These are phyloP conservation scores for Aspergillus ellipticus DNA, from an alignment of 495 filamentous ascomycete species.

Conservation along the genomic window DNA sequence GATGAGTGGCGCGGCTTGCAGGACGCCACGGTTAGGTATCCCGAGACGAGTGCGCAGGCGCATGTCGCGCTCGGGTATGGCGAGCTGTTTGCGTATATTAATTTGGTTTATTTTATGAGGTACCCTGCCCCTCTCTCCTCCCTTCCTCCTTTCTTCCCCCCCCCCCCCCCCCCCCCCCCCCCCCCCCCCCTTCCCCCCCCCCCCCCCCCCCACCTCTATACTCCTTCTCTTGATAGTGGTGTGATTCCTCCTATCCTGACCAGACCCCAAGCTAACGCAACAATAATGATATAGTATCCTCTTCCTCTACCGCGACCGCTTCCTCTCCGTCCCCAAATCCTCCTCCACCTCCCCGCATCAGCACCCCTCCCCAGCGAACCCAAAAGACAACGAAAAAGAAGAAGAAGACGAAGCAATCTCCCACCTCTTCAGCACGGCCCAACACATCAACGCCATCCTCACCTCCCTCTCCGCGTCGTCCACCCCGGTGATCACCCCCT, in stretches of 20 bases:
- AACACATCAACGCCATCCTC: slow-evolving; percentile 35
- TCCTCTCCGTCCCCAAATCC: slow-evolving; percentile 33
- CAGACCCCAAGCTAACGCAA: too few relatives aligned
- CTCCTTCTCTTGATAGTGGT: too few relatives aligned
- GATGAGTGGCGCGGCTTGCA: slow-evolving; percentile 43
- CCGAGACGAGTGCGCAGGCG: slow-evolving; percentile 35
- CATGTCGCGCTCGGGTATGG: slow-evolving; percentile 43
- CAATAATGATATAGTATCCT: slow-evolving; percentile 37
- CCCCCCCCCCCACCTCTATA: too few relatives aligned
- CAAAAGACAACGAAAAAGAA: too few relatives aligned
- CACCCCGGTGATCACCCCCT: slow-evolving; percentile 40
- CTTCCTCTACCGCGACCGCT: slow-evolving; percentile 41
- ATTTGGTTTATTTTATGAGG: slow-evolving; percentile 45
- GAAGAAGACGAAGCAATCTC: slow-evolving; percentile 27
- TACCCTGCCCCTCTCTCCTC: slow-evolving; percentile 7
- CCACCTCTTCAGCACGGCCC: slow-evolving; percentile 36
- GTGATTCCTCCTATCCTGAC: too few relatives aligned
- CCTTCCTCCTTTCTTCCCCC: not conserved
- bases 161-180: not conserved
- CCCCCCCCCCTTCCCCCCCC: too few relatives aligned
- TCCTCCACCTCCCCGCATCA: slow-evolving; percentile 24
- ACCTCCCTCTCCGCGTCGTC: slow-evolving; percentile 34
- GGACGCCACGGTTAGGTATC: slow-evolving; percentile 37
- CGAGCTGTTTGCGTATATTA: slow-evolving; percentile 44
- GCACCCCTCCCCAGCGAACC: too few relatives aligned